Evolutionary conservation across 176 grass and related monocot genomes (phyloP), one percentile per base, ranked within the genome.

Genomic region (Otatea glauca): DNA sequence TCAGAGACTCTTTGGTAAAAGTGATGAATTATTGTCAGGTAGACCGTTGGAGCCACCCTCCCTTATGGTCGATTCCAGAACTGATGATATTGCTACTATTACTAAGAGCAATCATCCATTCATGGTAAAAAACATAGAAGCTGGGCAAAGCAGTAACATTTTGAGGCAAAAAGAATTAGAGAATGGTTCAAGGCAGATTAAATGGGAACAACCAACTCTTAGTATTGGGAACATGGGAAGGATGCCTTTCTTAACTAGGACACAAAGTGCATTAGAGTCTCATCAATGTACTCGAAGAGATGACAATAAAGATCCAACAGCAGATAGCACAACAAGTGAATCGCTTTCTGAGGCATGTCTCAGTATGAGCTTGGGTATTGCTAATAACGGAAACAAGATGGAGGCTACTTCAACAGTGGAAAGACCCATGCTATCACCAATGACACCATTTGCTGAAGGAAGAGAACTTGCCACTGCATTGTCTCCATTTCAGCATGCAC

Each of bases 301-400:
- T 81, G 88, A 89, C 35, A 91, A 82, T 65, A 97, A 77, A 53
- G 77, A 94, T 80, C 82, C 88, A 41, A 51, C 83, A 70, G 75
- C 82, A 14, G 90, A 96, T 91, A 91, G 90, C 72, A 88, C 78
- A 17, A 76, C 81, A 76, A 89, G 82, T 43, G 86, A 94, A 71
- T 89, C 91, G 21, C 66, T 92, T 76, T 75, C 93, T 76, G 91
- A 99, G 81, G 83, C 89, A 56, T 86, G 93, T 82, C 86, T 99
- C 38, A 94, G 93, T 66, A 99, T 99, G 77, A 91, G 75, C 70
- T 85, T 99, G 66, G 84, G 97, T 32, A 89, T 90, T 65, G 41
- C 91, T 83, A 95, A 59, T 81, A 90, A 88, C 24, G 78, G 87
- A 68, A 90, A 78, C 82, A 92, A 72, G 64, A 79, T 78, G 81